phyloP scores from a whole-genome alignment of 2,329 filamentous ascomycete species.

The Botrytis sinoallii region DNA sequence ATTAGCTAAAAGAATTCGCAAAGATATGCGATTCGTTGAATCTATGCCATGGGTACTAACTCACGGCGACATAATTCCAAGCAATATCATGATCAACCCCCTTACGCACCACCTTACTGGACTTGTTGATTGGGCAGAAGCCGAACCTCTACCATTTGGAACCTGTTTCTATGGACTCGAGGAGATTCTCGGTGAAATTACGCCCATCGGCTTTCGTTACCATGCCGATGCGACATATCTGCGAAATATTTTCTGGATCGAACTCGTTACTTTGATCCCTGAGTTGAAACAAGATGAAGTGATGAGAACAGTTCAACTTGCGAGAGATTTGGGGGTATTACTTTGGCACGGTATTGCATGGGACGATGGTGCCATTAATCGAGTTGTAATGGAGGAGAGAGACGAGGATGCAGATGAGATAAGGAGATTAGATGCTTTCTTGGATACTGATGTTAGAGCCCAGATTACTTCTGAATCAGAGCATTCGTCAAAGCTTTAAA shows the following conservation, averaged over 20 bases:
- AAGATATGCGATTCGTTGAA: constrained; percentile 40
- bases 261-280: constrained; percentile 40
- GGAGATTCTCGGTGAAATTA: constrained; percentile 52
- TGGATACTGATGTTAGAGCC: constrained; percentile 19
- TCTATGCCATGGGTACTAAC: constrained; percentile 53
- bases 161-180: constrained; percentile 59
- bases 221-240: constrained; percentile 44
- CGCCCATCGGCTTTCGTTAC: constrained; percentile 40
- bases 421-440: constrained; percentile 45
- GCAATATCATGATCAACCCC: constrained; percentile 54
- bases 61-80: constrained; percentile 58
- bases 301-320: constrained; percentile 41
- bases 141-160: constrained; percentile 58
- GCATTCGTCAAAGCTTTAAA: not conserved
- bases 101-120: constrained; percentile 47
- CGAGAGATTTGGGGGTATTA: constrained; percentile 54
- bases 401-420: constrained; percentile 52
- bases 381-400: constrained; percentile 50
- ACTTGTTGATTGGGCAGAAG: constrained; percentile 63
- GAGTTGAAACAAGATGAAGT: constrained; percentile 29
- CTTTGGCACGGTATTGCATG: constrained; percentile 64
- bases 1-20: constrained; percentile 28
- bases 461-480: too few species aligned
- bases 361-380: constrained; percentile 56
- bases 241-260: constrained; percentile 50